Conservation (phyloP, 179 eudicot species). For the Sideroxylon spinosum region DNA sequence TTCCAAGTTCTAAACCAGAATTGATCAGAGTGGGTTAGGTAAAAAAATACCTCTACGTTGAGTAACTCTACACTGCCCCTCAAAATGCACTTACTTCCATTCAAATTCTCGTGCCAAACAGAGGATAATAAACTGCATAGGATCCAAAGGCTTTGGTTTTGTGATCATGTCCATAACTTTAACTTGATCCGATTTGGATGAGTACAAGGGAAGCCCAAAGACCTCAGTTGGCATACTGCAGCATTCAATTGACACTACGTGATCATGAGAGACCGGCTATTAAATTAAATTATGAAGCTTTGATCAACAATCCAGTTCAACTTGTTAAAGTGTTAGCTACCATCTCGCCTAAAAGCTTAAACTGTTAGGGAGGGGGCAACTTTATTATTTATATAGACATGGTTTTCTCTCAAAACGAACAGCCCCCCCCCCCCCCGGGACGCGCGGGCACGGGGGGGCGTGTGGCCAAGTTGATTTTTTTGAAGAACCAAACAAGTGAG, state of each 20-base stretch:
- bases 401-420: too few species aligned
- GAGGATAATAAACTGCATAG: background rate
- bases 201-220: conserved; percentile 2
- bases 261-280: too few species aligned
- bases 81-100: background rate
- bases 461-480: too few species aligned
- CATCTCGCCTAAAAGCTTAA: too few species aligned
- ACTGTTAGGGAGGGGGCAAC: too few species aligned
- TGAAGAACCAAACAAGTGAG: background rate
- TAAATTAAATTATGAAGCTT: too few species aligned
- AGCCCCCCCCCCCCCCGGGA: too few species aligned
- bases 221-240: background rate
- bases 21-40: background rate
- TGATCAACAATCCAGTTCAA: too few species aligned
- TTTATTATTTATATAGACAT: too few species aligned
- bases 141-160: too few species aligned
- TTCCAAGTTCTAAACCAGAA: background rate
- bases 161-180: background rate
- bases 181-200: conserved; percentile 2
- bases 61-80: background rate
- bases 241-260: background rate
- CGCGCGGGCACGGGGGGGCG: too few species aligned
- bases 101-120: background rate
- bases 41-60: background rate
- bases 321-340: too few species aligned